These are phyloP conservation scores for Radiomyces spectabilis DNA, from an alignment of 192 early-diverging fungal species.

Conservation along the genomic window DNA sequence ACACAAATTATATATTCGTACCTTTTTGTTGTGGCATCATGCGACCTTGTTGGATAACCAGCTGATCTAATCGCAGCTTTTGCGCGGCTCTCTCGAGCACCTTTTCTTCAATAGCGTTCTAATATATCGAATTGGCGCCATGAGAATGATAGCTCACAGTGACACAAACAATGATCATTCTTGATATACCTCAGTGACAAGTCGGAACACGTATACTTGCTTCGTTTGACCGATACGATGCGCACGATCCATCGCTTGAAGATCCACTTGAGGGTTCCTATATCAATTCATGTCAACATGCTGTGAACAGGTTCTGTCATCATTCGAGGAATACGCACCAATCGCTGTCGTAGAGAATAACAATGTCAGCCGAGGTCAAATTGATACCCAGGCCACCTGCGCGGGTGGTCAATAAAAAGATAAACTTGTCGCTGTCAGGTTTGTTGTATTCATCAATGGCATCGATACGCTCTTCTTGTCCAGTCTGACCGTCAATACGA, in stretches of 20 bases:
- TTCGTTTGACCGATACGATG: slow-evolving; percentile 99
- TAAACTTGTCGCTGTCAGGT: slow-evolving; percentile 86
- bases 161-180: not conserved
- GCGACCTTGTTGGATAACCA: slow-evolving; percentile 98
- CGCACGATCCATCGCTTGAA: slow-evolving; percentile 95
- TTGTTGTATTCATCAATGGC: slow-evolving; percentile 93
- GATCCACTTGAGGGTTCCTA: slow-evolving; percentile 79
- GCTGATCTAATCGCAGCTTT: slow-evolving; percentile 91
- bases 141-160: not conserved
- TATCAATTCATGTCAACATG: too few relatives aligned
- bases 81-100: slow-evolving; percentile 95
- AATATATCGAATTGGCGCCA: slow-evolving; percentile 34
- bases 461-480: slow-evolving; percentile 86
- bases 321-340: slow-evolving; percentile 41
- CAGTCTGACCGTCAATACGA: slow-evolving; percentile 93
- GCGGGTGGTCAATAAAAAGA: slow-evolving; percentile 93
- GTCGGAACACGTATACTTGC: slow-evolving; percentile 93
- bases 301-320: not conserved
- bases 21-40: slow-evolving; percentile 63
- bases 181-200: slow-evolving; percentile 75
- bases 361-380: slow-evolving; percentile 90
- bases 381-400: slow-evolving; percentile 98
- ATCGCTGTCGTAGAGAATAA: slow-evolving; percentile 94
- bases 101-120: slow-evolving; percentile 96
- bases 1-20: too few relatives aligned